Conservation (phyloP, 2,329 filamentous ascomycete species). For the Penicillium sp. region DNA sequence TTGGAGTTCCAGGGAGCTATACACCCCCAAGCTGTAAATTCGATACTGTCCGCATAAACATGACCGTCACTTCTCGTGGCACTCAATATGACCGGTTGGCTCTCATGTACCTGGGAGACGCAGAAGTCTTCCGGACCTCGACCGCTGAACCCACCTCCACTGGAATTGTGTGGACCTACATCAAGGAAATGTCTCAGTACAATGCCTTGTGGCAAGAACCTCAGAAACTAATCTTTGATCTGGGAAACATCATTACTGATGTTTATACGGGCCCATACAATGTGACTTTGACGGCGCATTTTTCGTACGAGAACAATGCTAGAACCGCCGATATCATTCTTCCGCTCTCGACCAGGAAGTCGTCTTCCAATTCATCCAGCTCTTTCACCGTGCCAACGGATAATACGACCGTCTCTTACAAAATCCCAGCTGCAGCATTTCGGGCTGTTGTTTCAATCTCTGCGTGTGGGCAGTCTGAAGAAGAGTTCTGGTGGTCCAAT, state of each 20-base stretch:
- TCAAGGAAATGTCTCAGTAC: constrained; percentile 77
- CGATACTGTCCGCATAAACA: constrained; percentile 72
- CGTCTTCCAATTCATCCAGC: constrained; percentile 55
- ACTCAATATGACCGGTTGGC: constrained; percentile 76
- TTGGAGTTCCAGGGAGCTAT: constrained; percentile 55
- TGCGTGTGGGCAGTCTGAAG: constrained; percentile 71
- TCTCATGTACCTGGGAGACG: constrained; percentile 73
- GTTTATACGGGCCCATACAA: constrained; percentile 74
- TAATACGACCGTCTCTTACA: constrained; percentile 59
- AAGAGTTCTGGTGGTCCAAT: constrained; percentile 88
- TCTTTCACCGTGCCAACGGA: constrained; percentile 67
- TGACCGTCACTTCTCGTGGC: constrained; percentile 71
- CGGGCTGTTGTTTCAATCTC: constrained; percentile 75
- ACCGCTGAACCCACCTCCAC: constrained; percentile 73
- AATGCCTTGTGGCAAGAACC: constrained; percentile 66
- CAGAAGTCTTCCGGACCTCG: constrained; percentile 79
- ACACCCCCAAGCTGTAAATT: constrained; percentile 68
- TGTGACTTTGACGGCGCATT: constrained; percentile 72
- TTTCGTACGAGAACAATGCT: constrained; percentile 55
- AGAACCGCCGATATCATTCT: constrained; percentile 64
- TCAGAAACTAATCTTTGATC: constrained; percentile 77
- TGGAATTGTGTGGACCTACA: constrained; percentile 74
- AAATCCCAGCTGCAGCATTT: constrained; percentile 66
- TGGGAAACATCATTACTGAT: constrained; percentile 70
- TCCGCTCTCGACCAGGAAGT: constrained; percentile 52